phyloP scores from a whole-genome alignment of 345 rosid species.

The Salix koriyanagi region DNA sequence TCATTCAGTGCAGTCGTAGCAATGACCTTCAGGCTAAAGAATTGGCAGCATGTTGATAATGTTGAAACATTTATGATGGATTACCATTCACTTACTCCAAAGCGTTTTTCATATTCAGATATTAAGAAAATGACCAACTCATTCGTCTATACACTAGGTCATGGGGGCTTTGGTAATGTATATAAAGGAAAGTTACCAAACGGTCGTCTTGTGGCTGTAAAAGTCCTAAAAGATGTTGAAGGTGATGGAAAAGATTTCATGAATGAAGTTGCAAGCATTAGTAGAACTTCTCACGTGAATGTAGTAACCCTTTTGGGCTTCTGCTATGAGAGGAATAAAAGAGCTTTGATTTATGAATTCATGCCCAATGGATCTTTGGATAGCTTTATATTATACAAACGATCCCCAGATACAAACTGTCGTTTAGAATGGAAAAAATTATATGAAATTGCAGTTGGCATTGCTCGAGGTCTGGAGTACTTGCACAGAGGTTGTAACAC shows the following conservation, averaged over 20 bases:
- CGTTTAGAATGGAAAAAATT: slow-evolving; percentile 14
- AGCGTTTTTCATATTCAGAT: slow-evolving; percentile 4
- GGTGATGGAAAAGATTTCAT: slow-evolving; percentile 35
- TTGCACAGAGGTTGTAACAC: slow-evolving; percentile 11
- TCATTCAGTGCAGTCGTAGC: too few species aligned
- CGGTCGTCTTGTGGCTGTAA: slow-evolving; percentile 35
- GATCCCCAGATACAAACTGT: neutral
- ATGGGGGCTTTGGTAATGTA: slow-evolving; percentile 38
- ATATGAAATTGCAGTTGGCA: neutral
- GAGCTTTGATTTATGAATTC: slow-evolving; percentile 29
- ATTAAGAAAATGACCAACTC: slow-evolving; percentile 25
- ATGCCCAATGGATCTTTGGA: slow-evolving; percentile 36
- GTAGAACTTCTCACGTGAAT: slow-evolving; percentile 36
- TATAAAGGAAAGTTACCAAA: slow-evolving; percentile 33
- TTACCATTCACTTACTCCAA: neutral
- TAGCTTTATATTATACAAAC: neutral
- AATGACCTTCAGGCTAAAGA: too few species aligned
- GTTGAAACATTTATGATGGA: slow-evolving; percentile 9
- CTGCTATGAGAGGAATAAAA: slow-evolving; percentile 26
- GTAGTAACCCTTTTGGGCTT: slow-evolving; percentile 37
- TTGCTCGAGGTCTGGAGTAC: slow-evolving; percentile 11
- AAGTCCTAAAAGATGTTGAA: slow-evolving; percentile 16
- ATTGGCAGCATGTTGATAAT: too few species aligned
- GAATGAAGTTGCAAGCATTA: slow-evolving; percentile 36
- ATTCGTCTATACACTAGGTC: slow-evolving; percentile 27